Base-by-base conservation (phyloP, 176 grass and related monocot species). In the Musa troglodytarum region DNA sequence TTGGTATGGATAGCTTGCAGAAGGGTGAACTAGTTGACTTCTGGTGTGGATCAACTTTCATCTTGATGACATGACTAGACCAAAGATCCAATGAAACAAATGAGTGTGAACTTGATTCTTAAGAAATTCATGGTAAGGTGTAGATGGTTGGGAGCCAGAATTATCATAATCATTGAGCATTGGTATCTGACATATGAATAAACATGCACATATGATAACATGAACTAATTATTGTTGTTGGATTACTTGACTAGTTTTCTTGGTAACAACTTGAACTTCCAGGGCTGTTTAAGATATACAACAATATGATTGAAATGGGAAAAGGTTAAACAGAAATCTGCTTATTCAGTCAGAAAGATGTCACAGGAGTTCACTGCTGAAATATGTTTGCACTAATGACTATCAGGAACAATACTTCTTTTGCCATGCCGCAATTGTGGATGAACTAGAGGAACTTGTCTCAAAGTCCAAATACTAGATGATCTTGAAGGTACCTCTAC, bases 401-500 rank as follows among this genome's bases (percentile, higher is more conserved):
- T 70, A 76, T 51, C 86, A 98, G 95, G 88, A 98, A 0, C 95
- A 98, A 84, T 94, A 80, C 79, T 77, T 86, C 61, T 98, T 86
- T 13, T 98, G 90, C 83, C 67, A 91, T 77, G 26, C 17, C 52
- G 95, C 88, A 56, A 83, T 94, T 56, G 52, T 22, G 10, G 86
- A 86, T 68, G 86, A 92, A 65, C 52, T 99, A 78, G 82, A 87
- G 80, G 86, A 89, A 23, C 75, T 99, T 63, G 4, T 84, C 21
- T 63, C 68, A 10, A 87, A 65, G 62, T 88, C 78, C 1, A 66
- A 85, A 71, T 65, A 71, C 43, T 78, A 49, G 85, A 56, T 54
- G 0, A 0, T 64, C 74, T 63, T n/a, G 2, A 19, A 51, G 89
- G 81, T 83, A 73, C 17, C 52, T 57, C 81, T 79, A 34, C 23